phyloP scores from a whole-genome alignment of 2,329 filamentous ascomycete genomes.

The Cercospora sp. region DNA sequence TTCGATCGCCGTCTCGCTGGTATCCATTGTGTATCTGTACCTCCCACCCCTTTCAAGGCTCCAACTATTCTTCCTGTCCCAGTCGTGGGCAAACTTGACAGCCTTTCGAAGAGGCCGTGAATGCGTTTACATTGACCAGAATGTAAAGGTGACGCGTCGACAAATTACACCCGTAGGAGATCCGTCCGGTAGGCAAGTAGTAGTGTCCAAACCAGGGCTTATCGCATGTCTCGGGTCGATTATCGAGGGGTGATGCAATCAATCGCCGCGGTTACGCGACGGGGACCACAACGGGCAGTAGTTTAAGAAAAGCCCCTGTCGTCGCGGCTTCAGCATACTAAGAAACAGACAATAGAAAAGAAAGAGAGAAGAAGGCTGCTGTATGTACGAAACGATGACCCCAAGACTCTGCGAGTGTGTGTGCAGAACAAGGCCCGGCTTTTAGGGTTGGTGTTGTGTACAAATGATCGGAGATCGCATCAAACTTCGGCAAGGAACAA shows the following conservation, averaged over 20 bases:
- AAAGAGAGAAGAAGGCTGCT: neutral
- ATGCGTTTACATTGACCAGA: slow-evolving; percentile 1
- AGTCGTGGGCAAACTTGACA: neutral
- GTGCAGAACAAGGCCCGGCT: slow-evolving; percentile 1
- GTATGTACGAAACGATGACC: slow-evolving; percentile 5
- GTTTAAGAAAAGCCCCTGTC: neutral
- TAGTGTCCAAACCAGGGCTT: neutral
- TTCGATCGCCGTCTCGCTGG: slow-evolving; percentile 36
- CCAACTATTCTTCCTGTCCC: neutral
- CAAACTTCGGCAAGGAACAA: slow-evolving; percentile 8
- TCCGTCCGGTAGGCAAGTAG: neutral
- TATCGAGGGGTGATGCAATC: slow-evolving; percentile 2
- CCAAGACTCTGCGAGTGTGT: neutral
- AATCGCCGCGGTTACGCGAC: neutral
- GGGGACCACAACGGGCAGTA: neutral
- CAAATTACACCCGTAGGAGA: neutral
- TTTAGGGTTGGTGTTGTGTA: slow-evolving; percentile 1
- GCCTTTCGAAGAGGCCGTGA: neutral
- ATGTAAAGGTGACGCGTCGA: neutral
- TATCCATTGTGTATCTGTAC: slow-evolving; percentile 30
- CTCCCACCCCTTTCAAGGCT: neutral
- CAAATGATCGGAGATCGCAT: slow-evolving; percentile 4
- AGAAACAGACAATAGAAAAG: neutral
- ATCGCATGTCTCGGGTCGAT: slow-evolving; percentile 6
- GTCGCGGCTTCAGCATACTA: neutral